Evolutionary conservation across 331 rosid genomes (phyloP).

Genomic region (Malus hybrid): DNA sequence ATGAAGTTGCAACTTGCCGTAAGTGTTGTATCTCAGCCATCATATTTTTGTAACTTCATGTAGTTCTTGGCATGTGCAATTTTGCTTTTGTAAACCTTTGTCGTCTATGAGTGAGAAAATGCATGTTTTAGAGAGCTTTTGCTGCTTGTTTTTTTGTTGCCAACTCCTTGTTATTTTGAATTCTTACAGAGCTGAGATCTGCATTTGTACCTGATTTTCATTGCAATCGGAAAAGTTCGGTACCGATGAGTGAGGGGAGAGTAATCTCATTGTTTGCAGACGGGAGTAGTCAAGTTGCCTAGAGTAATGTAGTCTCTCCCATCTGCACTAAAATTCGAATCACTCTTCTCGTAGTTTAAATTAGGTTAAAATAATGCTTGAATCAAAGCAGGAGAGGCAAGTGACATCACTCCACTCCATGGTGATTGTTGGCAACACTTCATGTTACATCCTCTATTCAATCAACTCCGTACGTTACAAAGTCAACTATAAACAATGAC

Average conservation of each 20-base stretch:
- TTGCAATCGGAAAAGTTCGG: no score
- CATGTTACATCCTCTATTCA: no score
- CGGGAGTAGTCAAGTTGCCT: no score
- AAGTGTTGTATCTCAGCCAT: slow-evolving; percentile 13
- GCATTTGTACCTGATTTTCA: not conserved
- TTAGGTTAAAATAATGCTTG: no score
- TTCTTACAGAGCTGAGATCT: not conserved
- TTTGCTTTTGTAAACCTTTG: not conserved
- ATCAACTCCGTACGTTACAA: no score
- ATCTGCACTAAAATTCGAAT: no score
- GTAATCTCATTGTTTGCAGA: no score
- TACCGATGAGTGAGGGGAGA: no score
- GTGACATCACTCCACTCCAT: not conserved
- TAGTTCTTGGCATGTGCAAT: slow-evolving; percentile 4
- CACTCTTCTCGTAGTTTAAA: no score
- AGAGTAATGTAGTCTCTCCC: no score
- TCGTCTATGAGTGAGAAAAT: slow-evolving; percentile 8
- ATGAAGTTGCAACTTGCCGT: slow-evolving; percentile 5
- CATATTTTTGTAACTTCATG: slow-evolving; percentile 22
- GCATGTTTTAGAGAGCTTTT: not conserved
- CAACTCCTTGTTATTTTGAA: not conserved
- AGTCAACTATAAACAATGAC: not conserved
- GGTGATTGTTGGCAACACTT: not conserved
- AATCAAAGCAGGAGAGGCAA: no score
- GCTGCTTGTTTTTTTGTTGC: not conserved